Evolutionary conservation across 192 early-diverging fungal species (phyloP).

Genomic region (Coemansia sp.): DNA sequence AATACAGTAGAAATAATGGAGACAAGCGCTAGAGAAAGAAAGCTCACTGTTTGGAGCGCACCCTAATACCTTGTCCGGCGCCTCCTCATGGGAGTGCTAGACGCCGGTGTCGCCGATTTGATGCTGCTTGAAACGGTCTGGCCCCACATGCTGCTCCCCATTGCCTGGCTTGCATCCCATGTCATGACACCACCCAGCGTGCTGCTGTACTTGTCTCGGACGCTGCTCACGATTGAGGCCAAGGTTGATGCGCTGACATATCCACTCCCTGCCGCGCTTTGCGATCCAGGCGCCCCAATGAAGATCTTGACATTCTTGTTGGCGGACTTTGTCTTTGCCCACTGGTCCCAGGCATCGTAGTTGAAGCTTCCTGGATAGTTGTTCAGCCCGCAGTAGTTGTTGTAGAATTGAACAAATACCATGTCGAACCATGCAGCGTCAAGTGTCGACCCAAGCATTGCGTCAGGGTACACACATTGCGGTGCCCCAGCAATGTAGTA

Average conservation of each 20-base stretch:
- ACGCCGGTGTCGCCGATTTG: slow-evolving; percentile 16
- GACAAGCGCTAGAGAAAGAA: no score
- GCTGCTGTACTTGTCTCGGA: slow-evolving; percentile 36
- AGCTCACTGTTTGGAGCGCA: neutral
- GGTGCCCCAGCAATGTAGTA: slow-evolving; percentile 64
- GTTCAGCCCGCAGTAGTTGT: slow-evolving; percentile 63
- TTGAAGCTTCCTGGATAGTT: slow-evolving; percentile 56
- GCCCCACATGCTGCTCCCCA: slow-evolving; percentile 36
- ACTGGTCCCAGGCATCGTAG: slow-evolving; percentile 62
- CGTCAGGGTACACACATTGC: slow-evolving; percentile 64
- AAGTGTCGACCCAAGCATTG: slow-evolving; percentile 59
- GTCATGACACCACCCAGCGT: slow-evolving; percentile 74
- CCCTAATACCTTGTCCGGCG: neutral
- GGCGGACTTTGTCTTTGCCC: slow-evolving; percentile 58
- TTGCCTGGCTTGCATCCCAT: slow-evolving; percentile 58
- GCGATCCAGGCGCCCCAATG: slow-evolving; percentile 61
- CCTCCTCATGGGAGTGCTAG: neutral
- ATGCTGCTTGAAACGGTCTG: slow-evolving; percentile 31
- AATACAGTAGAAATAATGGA: no score
- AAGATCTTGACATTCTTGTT: slow-evolving; percentile 63
- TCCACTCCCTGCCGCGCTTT: slow-evolving; percentile 56
- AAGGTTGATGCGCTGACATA: slow-evolving; percentile 51
- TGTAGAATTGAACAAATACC: slow-evolving; percentile 70
- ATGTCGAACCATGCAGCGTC: slow-evolving; percentile 64
- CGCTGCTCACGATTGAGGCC: slow-evolving; percentile 39